Evolutionary conservation across 495 filamentous ascomycete genomes (phyloP), one percentile per base, ranked within the genome.

Genomic region (Monascus purpureus): DNA sequence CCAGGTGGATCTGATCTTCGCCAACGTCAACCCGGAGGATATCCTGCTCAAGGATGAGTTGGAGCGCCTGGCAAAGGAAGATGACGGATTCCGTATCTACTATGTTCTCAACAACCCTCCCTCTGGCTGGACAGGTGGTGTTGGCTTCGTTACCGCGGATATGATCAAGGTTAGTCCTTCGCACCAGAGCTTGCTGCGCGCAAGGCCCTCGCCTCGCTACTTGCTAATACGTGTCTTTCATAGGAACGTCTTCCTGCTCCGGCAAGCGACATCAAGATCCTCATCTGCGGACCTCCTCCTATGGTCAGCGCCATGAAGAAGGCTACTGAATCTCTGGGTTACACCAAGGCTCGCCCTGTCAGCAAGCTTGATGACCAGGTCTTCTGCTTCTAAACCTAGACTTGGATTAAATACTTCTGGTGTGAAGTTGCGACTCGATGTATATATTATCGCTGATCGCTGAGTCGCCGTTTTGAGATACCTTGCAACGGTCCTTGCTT

Each of bases 271-370:
- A 74, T 93, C 62, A 96, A 96, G 73, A 68, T 97, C 35, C 68
- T 97, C n/a, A 69, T 97, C 30, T 97, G 90, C 52, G 90, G 90
- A 16, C 90, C 90, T 6, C 90, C 90, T 14, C 88, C 87, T 17
- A 97, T 97, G 90, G 71, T 97, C 38, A 77, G 76, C 50, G 90
- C 88, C 8, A 82, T 97, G 65, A 97, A 97, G 79, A 96, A 95
- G 73, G 72, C 83, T 6, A 78, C 84, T 35, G 84, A 87, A 53
- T 67, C 71, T 39, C 68, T 95, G 6, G 90, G 90, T 32, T 97
- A 81, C 65, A 69, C 80, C 52, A 93, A 93, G 70, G 76, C 90
- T 19, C 73, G 73, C 34, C 82, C 87, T 18, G 86, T 95, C 43
- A 95, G 87, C 75, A 96, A 94, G 73, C 68, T 95, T 28, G 80